Conservation (phyloP, 495 filamentous ascomycete genomes). For the Evansstolkia leycettana region DNA sequence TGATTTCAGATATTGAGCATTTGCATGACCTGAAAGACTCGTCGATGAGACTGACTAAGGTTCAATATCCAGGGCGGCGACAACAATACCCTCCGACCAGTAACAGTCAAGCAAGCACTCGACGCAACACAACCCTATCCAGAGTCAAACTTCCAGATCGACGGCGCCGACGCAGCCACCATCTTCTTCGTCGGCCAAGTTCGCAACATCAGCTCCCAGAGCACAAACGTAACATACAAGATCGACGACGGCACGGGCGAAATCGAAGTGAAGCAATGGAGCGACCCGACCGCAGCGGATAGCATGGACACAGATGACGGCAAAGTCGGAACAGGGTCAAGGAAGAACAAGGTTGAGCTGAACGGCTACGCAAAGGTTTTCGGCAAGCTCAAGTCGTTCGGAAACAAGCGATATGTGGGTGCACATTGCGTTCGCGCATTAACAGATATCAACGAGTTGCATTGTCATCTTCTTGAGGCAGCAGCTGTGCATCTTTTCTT, state of each 20-base stretch:
- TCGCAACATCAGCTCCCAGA: constrained; percentile 70
- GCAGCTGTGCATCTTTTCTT: constrained; percentile 77
- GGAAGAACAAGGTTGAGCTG: constrained; percentile 40
- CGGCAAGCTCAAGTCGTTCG: constrained; percentile 66
- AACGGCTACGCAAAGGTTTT: constrained; percentile 74
- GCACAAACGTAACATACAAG: constrained; percentile 83
- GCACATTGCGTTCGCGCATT: constrained; percentile 72
- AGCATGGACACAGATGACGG: constrained; percentile 34
- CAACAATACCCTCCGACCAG: constrained; percentile 68
- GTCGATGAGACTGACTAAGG: neutral
- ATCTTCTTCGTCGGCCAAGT: constrained; percentile 85
- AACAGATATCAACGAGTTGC: constrained; percentile 79
- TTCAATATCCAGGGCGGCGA: constrained; percentile 10
- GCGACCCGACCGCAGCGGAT: constrained; percentile 46
- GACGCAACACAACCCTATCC: constrained; percentile 65
- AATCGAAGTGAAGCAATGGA: constrained; percentile 89
- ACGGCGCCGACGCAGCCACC: constrained; percentile 47
- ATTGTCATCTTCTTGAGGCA: constrained; percentile 80
- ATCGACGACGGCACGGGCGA: constrained; percentile 90
- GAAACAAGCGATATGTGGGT: constrained; percentile 65
- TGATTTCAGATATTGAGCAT: neutral
- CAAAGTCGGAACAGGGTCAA: constrained; percentile 12
- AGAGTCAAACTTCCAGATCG: constrained; percentile 65
- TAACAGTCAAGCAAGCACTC: constrained; percentile 88
- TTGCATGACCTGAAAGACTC: no score